Evolutionary conservation across 768 basidiomycete genomes (phyloP), one percentile per base, ranked within the genome.

Genomic region (Cytidiella melzeri): DNA sequence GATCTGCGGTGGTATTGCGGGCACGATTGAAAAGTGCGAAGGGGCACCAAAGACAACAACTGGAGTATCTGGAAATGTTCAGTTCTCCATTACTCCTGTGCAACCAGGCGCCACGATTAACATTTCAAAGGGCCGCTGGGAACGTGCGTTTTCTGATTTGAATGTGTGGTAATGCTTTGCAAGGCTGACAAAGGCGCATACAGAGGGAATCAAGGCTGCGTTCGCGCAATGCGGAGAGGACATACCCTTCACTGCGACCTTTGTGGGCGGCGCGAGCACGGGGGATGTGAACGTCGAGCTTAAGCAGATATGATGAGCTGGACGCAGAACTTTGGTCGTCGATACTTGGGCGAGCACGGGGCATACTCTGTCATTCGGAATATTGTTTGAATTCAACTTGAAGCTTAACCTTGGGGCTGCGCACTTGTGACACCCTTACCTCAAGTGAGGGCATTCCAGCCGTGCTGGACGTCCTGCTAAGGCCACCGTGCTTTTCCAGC

Each of bases 41-140:
- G 62, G 62, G 43, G 41, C 45, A 13, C 62, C 62, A 39, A 61
- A 52, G 26, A 53, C 56, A 18, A 63, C 60, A 2, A 52, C 50
- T 11, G 62, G 62, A 34, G 41, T 48, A 34, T 57, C 53, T 23
- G 62, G 62, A 27, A 52, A 55, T 43, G 58, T 55, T 12, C 45
- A 48, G 24, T 61, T 63, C 55, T 48, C 57, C 24, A 58, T 63
- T 43, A 60, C 18, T 5, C 62, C 62, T 21, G 58, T 55, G 27
- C 39, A 45, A 13, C 23, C 18, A 40, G 58, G 60, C 23, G 62
- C 57, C 46, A 52, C 48, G 18, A 57, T 63, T 52, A 61, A 61
- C 55, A 57, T 63, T 47, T 53, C 50, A 26, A 63, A 63, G 57
- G 62, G 62, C 5, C 62, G 62, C 24, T 63, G 62, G 62, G 62